Conservation (phyloP, 2,329 filamentous ascomycete species). For the Cytospora piceae region DNA sequence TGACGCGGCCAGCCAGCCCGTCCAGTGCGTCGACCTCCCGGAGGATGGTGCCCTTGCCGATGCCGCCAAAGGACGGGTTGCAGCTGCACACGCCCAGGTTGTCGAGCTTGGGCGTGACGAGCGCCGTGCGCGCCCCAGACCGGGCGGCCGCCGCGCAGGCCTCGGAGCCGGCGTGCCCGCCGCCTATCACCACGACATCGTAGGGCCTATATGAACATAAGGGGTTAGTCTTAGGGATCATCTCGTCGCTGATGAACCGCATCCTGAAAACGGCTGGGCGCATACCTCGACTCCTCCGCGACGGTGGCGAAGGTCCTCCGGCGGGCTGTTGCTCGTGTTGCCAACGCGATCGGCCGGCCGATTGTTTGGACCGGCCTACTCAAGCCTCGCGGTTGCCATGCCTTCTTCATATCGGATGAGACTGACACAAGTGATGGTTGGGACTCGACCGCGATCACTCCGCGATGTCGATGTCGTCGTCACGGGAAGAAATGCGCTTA, state of each 20-base stretch:
- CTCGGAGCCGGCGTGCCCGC: constrained; percentile 93
- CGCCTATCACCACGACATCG: constrained; percentile 94
- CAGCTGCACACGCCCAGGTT: constrained; percentile 96
- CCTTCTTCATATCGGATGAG: constrained; percentile 38
- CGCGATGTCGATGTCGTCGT: background rate
- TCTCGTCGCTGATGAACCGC: background rate
- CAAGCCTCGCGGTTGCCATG: constrained; percentile 38
- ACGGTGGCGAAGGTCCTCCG: constrained; percentile 39
- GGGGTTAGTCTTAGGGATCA: background rate
- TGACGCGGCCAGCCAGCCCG: constrained; percentile 82
- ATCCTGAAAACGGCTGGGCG: background rate
- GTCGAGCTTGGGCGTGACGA: constrained; percentile 84
- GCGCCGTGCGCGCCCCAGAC: constrained; percentile 82
- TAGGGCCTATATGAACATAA: constrained; percentile 60
- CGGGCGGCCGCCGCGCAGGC: constrained; percentile 89
- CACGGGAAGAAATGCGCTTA: constrained; percentile 6
- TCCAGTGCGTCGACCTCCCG: constrained; percentile 95
- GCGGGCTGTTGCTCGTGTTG: constrained; percentile 24
- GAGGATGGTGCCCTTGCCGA: constrained; percentile 95
- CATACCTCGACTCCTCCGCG: constrained; percentile 39
- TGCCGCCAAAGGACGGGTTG: constrained; percentile 97
- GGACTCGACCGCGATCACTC: background rate
- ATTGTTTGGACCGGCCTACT: constrained; percentile 33
- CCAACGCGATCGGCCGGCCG: constrained; percentile 23
- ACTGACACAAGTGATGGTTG: constrained; percentile 8